These are phyloP conservation scores for Neurospora cerealis DNA, from an alignment of 495 filamentous ascomycete genomes.

Conservation along the genomic window DNA sequence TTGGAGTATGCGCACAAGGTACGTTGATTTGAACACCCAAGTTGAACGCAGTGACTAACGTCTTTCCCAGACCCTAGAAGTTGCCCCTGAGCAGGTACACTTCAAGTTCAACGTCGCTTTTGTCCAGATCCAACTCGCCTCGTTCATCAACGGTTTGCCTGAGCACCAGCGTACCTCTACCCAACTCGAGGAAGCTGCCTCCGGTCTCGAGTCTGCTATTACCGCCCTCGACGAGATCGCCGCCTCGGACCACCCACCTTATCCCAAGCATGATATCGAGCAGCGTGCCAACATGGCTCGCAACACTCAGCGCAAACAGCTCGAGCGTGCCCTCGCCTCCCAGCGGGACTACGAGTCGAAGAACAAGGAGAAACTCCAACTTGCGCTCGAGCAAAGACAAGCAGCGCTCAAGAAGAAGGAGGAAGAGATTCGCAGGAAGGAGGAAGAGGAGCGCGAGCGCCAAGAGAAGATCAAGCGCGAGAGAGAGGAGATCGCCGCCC, in stretches of 20 bases:
- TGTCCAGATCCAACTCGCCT: constrained; percentile 87
- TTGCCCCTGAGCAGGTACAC: constrained; percentile 74
- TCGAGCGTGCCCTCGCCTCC: constrained; percentile 70
- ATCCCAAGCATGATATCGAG: constrained; percentile 80
- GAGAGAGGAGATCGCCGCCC: constrained; percentile 64
- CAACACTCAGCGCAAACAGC: constrained; percentile 84
- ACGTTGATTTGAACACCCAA: constrained; percentile 7
- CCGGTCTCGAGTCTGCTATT: constrained; percentile 86
- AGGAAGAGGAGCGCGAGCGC: constrained; percentile 56
- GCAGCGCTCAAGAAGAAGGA: constrained; percentile 65
- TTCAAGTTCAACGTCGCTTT: constrained; percentile 97
- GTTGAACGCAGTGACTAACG: constrained; percentile 13
- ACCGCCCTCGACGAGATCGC: constrained; percentile 71
- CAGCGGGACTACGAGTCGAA: constrained; percentile 90
- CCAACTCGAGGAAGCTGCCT: constrained; percentile 66
- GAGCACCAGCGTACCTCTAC: constrained; percentile 66
- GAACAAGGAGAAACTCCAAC: constrained; percentile 73
- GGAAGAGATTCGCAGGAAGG: constrained; percentile 51
- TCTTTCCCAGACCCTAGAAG: constrained; percentile 51
- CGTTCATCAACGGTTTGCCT: constrained; percentile 60
- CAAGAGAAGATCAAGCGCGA: constrained; percentile 74
- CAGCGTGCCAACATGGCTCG: constrained; percentile 93
- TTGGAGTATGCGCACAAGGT: constrained; percentile 79
- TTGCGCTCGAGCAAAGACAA: constrained; percentile 66
- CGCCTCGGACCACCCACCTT: constrained; percentile 73